Percentiles rank a stretch among this genome's conserved stretches.
phyloP scores from a whole-genome alignment of 2,329 filamentous ascomycete genomes.

The Calonectria pseudoturangicola region DNA sequence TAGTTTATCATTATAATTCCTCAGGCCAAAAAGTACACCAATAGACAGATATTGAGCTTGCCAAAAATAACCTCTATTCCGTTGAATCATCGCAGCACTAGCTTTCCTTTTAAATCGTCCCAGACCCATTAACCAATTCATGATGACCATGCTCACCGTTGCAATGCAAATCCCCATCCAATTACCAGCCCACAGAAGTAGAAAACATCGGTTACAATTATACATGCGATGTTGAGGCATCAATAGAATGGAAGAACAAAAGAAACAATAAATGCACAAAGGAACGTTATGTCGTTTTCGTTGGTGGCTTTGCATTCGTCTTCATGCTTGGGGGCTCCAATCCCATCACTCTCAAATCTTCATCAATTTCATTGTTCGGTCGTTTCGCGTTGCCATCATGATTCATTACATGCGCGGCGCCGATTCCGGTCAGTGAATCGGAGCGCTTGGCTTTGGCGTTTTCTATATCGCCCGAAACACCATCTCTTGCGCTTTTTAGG shows the following conservation, averaged over 20 bases:
- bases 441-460: slow-evolving; percentile 14
- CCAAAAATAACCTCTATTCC: slow-evolving; percentile 11
- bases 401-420: slow-evolving; percentile 43
- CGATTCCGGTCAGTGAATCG: slow-evolving; percentile 36
- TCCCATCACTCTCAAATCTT: slow-evolving; percentile 41
- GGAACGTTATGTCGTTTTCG: slow-evolving; percentile 38
- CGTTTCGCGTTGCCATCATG: slow-evolving; percentile 45
- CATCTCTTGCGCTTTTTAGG: slow-evolving; percentile 15
- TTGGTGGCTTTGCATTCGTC: slow-evolving; percentile 41
- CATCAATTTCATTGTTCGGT: slow-evolving; percentile 47
- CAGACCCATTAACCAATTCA: slow-evolving; percentile 12
- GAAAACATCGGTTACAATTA: slow-evolving; percentile 36
- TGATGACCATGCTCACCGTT: slow-evolving; percentile 43
- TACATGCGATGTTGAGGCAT: slow-evolving; percentile 39
- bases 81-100: not conserved
- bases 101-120: slow-evolving; percentile 9
- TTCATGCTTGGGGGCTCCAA: slow-evolving; percentile 38
- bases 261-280: slow-evolving; percentile 32
- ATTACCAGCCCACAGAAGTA: slow-evolving; percentile 32
- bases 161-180: slow-evolving; percentile 45
- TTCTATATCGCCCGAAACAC: slow-evolving; percentile 7
- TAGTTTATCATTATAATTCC: not conserved
- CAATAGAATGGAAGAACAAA: slow-evolving; percentile 33
- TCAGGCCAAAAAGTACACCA: not conserved
- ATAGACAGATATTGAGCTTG: not conserved